phyloP scores from a whole-genome alignment of 2,329 filamentous ascomycete genomes.

The Aspergillus calidoustus region DNA sequence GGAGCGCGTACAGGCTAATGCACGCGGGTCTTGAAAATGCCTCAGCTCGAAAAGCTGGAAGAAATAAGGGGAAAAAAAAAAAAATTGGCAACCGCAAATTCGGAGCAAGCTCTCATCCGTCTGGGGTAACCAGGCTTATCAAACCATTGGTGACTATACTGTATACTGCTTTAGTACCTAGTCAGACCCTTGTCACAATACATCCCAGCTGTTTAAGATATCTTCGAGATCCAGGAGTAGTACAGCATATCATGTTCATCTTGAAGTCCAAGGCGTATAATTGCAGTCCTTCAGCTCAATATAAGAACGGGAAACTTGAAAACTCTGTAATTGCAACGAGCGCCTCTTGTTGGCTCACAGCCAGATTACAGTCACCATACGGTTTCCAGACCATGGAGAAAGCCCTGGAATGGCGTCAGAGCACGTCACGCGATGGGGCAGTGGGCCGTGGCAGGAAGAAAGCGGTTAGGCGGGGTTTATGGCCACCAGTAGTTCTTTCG shows the following conservation, averaged over 20 bases:
- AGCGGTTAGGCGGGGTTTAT: constrained; percentile 28
- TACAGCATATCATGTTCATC: background rate
- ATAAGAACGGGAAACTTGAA: background rate
- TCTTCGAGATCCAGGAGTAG: background rate
- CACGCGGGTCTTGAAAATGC: constrained; percentile 17
- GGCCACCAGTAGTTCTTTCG: constrained; percentile 23
- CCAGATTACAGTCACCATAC: constrained; percentile 28
- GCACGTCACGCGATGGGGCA: constrained; percentile 39
- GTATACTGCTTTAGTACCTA: no score
- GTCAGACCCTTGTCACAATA: no score
- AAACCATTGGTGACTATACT: no score
- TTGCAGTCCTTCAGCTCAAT: background rate
- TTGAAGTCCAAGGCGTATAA: background rate
- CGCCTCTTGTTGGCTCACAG: constrained; percentile 26
- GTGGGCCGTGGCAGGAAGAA: constrained; percentile 42
- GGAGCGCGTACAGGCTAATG: constrained; percentile 7
- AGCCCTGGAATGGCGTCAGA: constrained; percentile 33
- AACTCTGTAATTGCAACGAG: constrained; percentile 26
- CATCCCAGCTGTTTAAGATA: no score
- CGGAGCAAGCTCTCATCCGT: background rate
- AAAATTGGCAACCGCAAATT: constrained; percentile 10
- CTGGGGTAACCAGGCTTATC: no score
- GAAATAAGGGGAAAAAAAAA: constrained; percentile 4
- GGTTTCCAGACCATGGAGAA: constrained; percentile 20
- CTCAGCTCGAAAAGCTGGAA: constrained; percentile 12